Percentiles rank a stretch among this genome's conserved stretches.
phyloP scores from a whole-genome alignment of 352 stramenopile genomes.

The Peronospora destructor region DNA sequence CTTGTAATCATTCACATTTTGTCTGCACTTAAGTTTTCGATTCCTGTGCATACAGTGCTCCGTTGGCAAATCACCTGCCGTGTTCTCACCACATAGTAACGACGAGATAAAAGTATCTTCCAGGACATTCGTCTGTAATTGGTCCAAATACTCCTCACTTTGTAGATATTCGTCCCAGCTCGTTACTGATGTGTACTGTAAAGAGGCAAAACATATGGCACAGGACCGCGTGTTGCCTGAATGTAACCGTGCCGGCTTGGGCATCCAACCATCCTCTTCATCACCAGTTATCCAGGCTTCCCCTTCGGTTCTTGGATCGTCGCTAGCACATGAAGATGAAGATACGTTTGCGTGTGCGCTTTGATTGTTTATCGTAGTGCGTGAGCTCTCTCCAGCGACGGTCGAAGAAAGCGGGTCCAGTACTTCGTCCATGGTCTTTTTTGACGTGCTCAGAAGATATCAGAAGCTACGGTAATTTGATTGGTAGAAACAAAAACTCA shows the following conservation, averaged over 20 bases:
- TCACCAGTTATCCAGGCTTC: conserved; percentile 18
- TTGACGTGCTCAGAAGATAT: conserved; percentile 5
- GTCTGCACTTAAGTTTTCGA: conserved; percentile 69
- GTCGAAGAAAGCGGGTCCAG: conserved; percentile 3
- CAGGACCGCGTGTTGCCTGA: conserved; percentile 74
- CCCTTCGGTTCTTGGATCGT: conserved; percentile 4
- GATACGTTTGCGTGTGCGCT: background rate
- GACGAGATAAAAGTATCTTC: conserved; percentile 74
- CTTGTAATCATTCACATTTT: conserved; percentile 68
- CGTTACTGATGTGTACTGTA: conserved; percentile 59
- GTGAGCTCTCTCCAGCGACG: conserved; percentile 4
- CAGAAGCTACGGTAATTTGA: conserved; percentile 3
- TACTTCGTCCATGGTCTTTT: conserved; percentile 10
- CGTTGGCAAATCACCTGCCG: conserved; percentile 64
- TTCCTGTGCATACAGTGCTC: conserved; percentile 86
- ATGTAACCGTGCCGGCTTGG: conserved; percentile 70
- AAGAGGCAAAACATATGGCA: conserved; percentile 59
- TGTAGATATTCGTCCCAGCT: conserved; percentile 84
- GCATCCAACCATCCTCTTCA: conserved; percentile 81
- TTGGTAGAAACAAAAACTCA: conserved; percentile 10
- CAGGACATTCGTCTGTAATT: conserved; percentile 67
- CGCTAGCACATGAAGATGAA: background rate
- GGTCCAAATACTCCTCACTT: conserved; percentile 66
- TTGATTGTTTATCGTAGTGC: background rate
- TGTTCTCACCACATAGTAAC: conserved; percentile 70